A percentile compares a stretch with the other conserved stretches of the same genome.
Conservation (phyloP, 1,284 basidiomycete genomes). For the Mycosarcoma mackinlayi region DNA sequence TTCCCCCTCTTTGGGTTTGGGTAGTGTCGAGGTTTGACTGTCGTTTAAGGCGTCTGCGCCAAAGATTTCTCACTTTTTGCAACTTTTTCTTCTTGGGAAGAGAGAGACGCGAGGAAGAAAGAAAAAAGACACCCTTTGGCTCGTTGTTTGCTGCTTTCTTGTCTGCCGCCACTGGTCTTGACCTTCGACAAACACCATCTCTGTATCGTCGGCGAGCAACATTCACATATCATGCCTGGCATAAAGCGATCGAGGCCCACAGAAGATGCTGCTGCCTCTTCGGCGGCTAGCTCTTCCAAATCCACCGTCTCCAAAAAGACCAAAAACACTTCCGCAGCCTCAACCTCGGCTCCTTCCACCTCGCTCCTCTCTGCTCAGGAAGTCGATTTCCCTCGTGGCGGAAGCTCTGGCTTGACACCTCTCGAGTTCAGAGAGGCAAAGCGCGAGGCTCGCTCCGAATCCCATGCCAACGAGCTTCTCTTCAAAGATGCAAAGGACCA, state of each 20-base stretch:
- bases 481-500: constrained; percentile 70
- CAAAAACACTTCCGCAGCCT: constrained; percentile 18
- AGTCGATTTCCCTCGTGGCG: constrained; percentile 92
- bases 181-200: not conserved
- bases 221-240: constrained; percentile 43
- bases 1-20: not conserved
- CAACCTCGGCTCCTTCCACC: constrained; percentile 22
- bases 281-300: constrained; percentile 38
- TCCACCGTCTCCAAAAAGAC: constrained; percentile 22
- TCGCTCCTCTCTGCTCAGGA: constrained; percentile 51
- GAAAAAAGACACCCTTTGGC: not conserved
- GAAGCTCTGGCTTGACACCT: constrained; percentile 79
- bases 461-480: constrained; percentile 76
- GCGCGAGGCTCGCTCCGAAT: constrained; percentile 85
- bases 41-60: not conserved
- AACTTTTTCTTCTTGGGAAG: not conserved
- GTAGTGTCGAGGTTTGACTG: not conserved
- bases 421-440: constrained; percentile 88
- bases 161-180: constrained; percentile 16
- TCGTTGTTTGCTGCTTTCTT: not conserved
- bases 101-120: too few species aligned
- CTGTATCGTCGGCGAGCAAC: too few species aligned
- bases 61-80: not conserved
- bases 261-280: constrained; percentile 33
- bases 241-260: constrained; percentile 46